Base-by-base conservation (phyloP, 345 rosid species). In the Odontarrhena argentea region DNA sequence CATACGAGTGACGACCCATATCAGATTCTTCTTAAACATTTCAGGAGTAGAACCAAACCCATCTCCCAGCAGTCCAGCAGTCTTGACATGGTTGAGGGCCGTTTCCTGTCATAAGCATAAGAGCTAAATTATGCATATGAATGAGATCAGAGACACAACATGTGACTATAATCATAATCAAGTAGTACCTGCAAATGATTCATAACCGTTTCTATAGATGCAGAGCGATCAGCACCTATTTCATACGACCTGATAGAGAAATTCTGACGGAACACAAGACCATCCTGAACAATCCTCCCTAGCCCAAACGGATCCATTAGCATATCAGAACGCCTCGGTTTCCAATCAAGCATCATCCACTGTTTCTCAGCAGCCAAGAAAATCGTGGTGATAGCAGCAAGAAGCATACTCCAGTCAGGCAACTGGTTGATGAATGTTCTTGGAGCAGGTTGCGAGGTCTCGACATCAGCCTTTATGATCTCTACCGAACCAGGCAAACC, bases 341-440 rank as follows among this genome's bases (percentile, higher is more conserved):
- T 95, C 97, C 96, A 91, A 60, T 94, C 99, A 56, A 94, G 97
- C 97, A 91, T 94, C 96, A 83, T 94, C 96, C 97, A 94, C 77
- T 94, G 99, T 78, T 94, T 94, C 84, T 94, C 99, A 2, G 99
- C 99, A 0, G 99, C 99, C 83, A 94, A 76, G 76, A 94, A 94
- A 62, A 94, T 75, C 0, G 99, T 94, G 3, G 99, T 94, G 0
- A 94, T 91, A 34, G 99, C 99, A 68, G 99, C 99, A 40, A 91
- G 96, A 76, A 94, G 96, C 97, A 94, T 91, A 71, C 99, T 91
- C 99, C 99, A 94, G 47, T 94, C 99, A 65, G 99, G 99, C 68
- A 94, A 22, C 76, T 87, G 95, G 75, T 94, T 94, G 52, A 91
- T 91, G 78, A 91, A 87, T 0, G 99, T 94, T 73, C 99, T 82